Base-by-base conservation (phyloP, 2,329 filamentous ascomycete species). In the Calonectria pteridis region DNA sequence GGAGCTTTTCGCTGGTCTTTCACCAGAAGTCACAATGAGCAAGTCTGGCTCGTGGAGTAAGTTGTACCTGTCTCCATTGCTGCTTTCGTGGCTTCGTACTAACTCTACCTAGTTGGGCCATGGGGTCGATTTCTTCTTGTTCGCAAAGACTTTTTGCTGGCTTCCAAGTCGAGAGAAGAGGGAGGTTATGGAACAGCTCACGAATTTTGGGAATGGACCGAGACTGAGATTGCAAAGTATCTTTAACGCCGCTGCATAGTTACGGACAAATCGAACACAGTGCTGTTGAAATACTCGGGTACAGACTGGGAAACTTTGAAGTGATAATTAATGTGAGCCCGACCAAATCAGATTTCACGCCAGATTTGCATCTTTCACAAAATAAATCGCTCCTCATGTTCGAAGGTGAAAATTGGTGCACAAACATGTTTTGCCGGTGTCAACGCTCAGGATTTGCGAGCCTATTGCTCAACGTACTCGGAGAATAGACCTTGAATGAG, bases 181-280 rank as follows among this genome's bases (percentile, higher is more conserved):
- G 69, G 69, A 14, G 69, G 69, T 20, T 28, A 37, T 3, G 62
- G 69, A 14, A 71, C 62, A 29, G 31, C 69, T 23, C 14, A 43
- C 29, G 40, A 65, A 11, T 71, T 59, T 18, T 71, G 69, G 69
- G 50, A 71, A 29, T 71, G 69, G 69, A 66, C 62, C 4, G 69
- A 71, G n/a, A 23, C 37, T 7, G 50, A 67, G 26, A 31, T 71
- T 13, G 62, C 51, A 40, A 50, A 62, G 10, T 59, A 62, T 43
- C 33, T 69, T 9, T 53, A 43, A 5, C 9, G 2, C 6, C 23
- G 10, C 23, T 10, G 7, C 11, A 23, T 46, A 10, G 10, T 11
- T 3, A 23, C 3, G 11, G n/a, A 3, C 1, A n/a, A 46, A 46
- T 46, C 13, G 2, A 46, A 7, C 37, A 7, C 6, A 6, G 1